Base-by-base conservation (phyloP, 2,329 filamentous ascomycete species). In the Allantophomopsis lycopodina region DNA sequence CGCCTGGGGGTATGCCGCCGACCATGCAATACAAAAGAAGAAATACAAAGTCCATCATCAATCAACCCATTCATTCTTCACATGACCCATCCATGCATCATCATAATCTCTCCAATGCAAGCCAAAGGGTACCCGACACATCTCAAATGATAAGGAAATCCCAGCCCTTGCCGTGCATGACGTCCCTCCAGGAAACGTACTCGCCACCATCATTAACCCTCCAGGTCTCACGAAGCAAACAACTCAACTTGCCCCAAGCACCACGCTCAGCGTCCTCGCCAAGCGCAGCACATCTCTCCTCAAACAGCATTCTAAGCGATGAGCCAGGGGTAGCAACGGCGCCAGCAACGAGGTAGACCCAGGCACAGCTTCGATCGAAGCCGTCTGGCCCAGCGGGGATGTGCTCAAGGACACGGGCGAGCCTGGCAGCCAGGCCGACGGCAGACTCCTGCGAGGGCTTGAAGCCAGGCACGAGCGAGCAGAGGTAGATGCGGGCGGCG, bases 401-500 rank as follows among this genome's bases (percentile, higher is more conserved):
- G 58, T 75, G 82, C 41, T 83, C 75, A 46, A 96, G 78, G 30
- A 82, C 75, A 42, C 76, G 72, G 18, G 81, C 77, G 45, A 95
- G 75, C 52, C 84, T 83, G 44, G 82, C 73, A 33, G 95, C 76
- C 17, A 96, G 71, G 48, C 79, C 79, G 52, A 81, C 67, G 53
- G 79, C 88, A 56, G 79, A 85, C 7, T 68, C 66, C 51, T 91
- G 80, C 42, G 69, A 71, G 36, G 83, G 82, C 51, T 80, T 78
- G 62, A 89, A 91, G 41, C 87, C 87, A 1, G 89, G 89, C 0
- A 96, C 84, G 30, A 98, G 70, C 55, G 84, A 88, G 76, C 87
- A 94, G n/a, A 96, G 78, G 62, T 95, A 95, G 63, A 98, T 87
- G 55, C 89, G 82, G 3, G 89, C 88, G 2, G 89, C 89, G 40